Evolutionary conservation across 352 stramenopile genomes (phyloP).

Genomic region (Phytophthora pistaciae): DNA sequence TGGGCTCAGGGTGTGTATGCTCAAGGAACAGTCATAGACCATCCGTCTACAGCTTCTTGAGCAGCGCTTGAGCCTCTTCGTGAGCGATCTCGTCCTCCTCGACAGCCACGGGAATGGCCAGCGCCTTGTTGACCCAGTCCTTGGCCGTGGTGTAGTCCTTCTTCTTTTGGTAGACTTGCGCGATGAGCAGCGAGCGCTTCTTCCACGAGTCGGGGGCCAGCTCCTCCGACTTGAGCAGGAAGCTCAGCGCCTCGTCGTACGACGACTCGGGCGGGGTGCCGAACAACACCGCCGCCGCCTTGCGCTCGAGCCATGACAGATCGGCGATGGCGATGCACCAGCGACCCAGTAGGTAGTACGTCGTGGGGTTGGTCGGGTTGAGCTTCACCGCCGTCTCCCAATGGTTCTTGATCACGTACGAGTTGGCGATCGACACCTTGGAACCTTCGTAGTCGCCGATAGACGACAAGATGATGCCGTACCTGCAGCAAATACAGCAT

Average conservation of each 20-base stretch:
- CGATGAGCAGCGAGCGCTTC: constrained; percentile 85
- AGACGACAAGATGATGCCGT: constrained; percentile 85
- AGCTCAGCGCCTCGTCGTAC: constrained; percentile 83
- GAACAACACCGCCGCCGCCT: constrained; percentile 85
- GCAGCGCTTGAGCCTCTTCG: constrained; percentile 71
- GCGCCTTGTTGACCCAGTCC: constrained; percentile 76
- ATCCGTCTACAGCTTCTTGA: constrained; percentile 59
- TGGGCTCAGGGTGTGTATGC: not conserved
- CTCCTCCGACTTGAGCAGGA: constrained; percentile 81
- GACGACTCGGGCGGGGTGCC: constrained; percentile 81
- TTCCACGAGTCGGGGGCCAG: constrained; percentile 84
- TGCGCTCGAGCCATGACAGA: constrained; percentile 88
- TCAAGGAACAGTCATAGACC: not conserved
- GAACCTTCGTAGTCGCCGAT: constrained; percentile 90
- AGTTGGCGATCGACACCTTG: constrained; percentile 87
- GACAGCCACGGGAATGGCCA: constrained; percentile 58
- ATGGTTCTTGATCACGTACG: constrained; percentile 82
- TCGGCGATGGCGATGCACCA: constrained; percentile 90
- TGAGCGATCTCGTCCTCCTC: constrained; percentile 82
- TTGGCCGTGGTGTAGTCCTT: constrained; percentile 69
- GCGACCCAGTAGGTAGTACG: constrained; percentile 81
- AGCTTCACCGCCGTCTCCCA: constrained; percentile 83
- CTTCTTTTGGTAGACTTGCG: constrained; percentile 87
- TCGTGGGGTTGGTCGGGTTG: constrained; percentile 76
- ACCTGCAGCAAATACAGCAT: constrained; percentile 37